phyloP scores from a whole-genome alignment of 441 rosid genomes.

The Macaranga tanarius region DNA sequence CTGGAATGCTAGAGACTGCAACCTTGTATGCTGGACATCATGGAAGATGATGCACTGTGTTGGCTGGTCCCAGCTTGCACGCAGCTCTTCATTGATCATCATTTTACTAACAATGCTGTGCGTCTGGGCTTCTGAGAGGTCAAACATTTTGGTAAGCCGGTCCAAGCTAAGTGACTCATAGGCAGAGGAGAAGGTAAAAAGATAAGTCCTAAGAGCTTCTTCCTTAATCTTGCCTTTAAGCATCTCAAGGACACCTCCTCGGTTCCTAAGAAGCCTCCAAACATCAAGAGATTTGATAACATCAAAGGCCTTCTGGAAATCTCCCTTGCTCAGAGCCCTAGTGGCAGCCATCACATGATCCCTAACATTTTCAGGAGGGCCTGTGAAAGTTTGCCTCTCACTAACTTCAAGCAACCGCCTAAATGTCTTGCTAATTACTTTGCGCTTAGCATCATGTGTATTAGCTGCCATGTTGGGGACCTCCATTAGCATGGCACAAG shows the following conservation, averaged over 20 bases:
- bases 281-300: slow-evolving; percentile 58
- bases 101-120: slow-evolving; percentile 66
- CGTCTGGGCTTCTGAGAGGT: slow-evolving; percentile 45
- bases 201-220: slow-evolving; percentile 68
- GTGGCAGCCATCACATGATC: slow-evolving; percentile 82
- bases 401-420: slow-evolving; percentile 63
- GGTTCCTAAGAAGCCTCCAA: slow-evolving; percentile 60
- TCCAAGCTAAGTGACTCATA: slow-evolving; percentile 60
- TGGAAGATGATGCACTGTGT: slow-evolving; percentile 67
- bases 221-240: slow-evolving; percentile 65
- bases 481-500: slow-evolving; percentile 77
- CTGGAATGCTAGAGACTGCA: slow-evolving; percentile 78
- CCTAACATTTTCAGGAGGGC: slow-evolving; percentile 75
- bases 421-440: slow-evolving; percentile 71
- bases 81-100: slow-evolving; percentile 77
- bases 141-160: slow-evolving; percentile 64
- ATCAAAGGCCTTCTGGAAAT: slow-evolving; percentile 54
- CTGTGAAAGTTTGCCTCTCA: slow-evolving; percentile 70
- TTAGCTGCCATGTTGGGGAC: slow-evolving; percentile 81
- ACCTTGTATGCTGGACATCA: slow-evolving; percentile 57
- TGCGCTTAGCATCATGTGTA: slow-evolving; percentile 49
- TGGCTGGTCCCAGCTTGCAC: slow-evolving; percentile 88
- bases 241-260: slow-evolving; percentile 54
- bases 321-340: slow-evolving; percentile 63
- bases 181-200: slow-evolving; percentile 51